These are phyloP conservation scores for Teratosphaeria viscida DNA, from an alignment of 2,329 filamentous ascomycete species.

Conservation along the genomic window DNA sequence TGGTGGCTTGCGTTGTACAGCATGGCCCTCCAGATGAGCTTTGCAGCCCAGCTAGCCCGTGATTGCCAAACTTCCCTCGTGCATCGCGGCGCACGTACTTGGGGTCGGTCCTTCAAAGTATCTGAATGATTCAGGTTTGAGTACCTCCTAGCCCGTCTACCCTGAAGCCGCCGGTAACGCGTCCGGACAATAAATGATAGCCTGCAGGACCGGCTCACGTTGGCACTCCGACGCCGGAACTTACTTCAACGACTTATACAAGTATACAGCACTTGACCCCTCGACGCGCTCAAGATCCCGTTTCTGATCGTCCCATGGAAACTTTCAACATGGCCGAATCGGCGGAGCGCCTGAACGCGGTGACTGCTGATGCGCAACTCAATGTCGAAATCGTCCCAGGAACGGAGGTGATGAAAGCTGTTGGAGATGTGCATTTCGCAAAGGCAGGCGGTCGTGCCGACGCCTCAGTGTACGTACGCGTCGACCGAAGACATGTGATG, in stretches of 20 bases:
- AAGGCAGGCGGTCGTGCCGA: constrained; percentile 16
- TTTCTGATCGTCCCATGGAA: not conserved
- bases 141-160: no score
- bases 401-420: constrained; percentile 22
- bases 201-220: no score
- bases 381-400: constrained; percentile 21
- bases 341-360: constrained; percentile 5
- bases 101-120: no score
- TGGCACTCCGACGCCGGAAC: no score
- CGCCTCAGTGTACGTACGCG: constrained; percentile 15
- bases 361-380: constrained; percentile 10
- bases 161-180: no score
- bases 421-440: constrained; percentile 16
- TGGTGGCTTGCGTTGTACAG: no score
- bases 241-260: not conserved
- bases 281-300: not conserved
- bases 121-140: no score
- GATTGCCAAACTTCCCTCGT: no score
- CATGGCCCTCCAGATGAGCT: no score
- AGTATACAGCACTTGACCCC: not conserved
- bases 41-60: no score
- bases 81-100: no score
- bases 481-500: not conserved
- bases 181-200: no score
- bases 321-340: constrained; percentile 2